These are phyloP conservation scores for Elsinoe batatas DNA, from an alignment of 2,329 filamentous ascomycete species.

Conservation along the genomic window DNA sequence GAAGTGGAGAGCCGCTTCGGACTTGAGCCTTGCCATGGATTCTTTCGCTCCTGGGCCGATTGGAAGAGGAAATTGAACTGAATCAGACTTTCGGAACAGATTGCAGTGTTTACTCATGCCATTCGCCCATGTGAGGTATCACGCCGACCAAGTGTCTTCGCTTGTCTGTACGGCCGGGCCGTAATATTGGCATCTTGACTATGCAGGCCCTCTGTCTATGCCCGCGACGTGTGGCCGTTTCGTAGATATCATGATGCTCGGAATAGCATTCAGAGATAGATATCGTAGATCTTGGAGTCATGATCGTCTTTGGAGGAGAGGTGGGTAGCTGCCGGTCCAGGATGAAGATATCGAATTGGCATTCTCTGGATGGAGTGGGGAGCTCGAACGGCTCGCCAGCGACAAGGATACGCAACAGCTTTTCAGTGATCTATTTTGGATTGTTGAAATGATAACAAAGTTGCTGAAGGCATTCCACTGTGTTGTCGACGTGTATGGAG, in stretches of 20 bases:
- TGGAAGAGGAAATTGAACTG: constrained; percentile 1
- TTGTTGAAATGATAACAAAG: no score
- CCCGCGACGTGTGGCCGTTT: not conserved
- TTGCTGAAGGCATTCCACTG: no score
- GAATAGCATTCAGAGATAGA: not conserved
- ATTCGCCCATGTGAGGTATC: not conserved
- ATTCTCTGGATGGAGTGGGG: no score
- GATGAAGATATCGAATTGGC: no score
- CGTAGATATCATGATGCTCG: constrained; percentile 4
- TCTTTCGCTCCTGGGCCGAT: not conserved
- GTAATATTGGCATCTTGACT: constrained; percentile 3
- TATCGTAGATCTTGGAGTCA: not conserved
- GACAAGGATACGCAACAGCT: no score
- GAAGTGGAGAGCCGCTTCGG: constrained; percentile 12
- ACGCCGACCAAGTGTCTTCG: not conserved
- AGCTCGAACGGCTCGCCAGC: no score
- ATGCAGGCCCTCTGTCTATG: not conserved
- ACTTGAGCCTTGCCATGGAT: not conserved
- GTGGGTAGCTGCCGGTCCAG: no score
- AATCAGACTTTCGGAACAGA: not conserved
- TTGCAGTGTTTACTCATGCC: not conserved
- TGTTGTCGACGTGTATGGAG: no score
- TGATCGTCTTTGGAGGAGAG: not conserved
- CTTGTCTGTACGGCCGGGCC: not conserved
- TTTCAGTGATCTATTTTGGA: no score